Evolutionary conservation across 2,329 filamentous ascomycete genomes (phyloP), one percentile per base, ranked within the genome.

Genomic region (Penicillium sp.): DNA sequence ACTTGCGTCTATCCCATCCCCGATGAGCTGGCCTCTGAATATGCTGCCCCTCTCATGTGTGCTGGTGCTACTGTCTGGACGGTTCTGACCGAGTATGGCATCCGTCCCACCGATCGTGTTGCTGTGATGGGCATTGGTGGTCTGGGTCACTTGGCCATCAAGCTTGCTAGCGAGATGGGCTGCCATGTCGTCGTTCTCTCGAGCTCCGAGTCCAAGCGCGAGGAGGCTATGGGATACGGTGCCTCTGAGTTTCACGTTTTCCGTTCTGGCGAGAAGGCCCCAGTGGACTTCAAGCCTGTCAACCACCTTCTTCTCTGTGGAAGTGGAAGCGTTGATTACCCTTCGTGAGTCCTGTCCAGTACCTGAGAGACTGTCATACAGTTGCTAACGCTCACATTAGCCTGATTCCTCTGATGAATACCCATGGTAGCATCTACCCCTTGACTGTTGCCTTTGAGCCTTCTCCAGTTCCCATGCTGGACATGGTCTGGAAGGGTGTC

Each of bases 1-100:
- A 26, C 23, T 38, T 13, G 42, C 34, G 42, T 62, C 24, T 51
- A 53, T 43, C 47, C 29, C 6, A 60, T 62, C 33, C 60, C 70
- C 0, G 63, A 67, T 3, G 50, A 46, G 3, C 55, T 70, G 15
- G 45, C 53, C 15, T 60, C 56, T 8, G 56, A 56, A 7, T 42
- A 67, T 34, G 69, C 68, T 3, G 69, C 66, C 6, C 65, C 69
- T 2, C 42, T 71, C 45, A 60, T 68, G 56, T 73, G 71, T 45
- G 70, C 64, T 29, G 70, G 69, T 9, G 67, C 67, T 4, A 71
- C 70, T 1, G 67, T 70, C n/a, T 73, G 62, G 66, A 79, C 79
- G 1, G 87, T 88, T 0, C 73, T 92, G 0, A 87, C 85, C 3
- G 87, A 87, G 68, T 43, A 21, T 12, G 41, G 41, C 7, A 26